A percentile compares a stretch with the other conserved stretches of the same genome.
Conservation (phyloP, 129 eudicot genomes). For the Saussurea involucrata region DNA sequence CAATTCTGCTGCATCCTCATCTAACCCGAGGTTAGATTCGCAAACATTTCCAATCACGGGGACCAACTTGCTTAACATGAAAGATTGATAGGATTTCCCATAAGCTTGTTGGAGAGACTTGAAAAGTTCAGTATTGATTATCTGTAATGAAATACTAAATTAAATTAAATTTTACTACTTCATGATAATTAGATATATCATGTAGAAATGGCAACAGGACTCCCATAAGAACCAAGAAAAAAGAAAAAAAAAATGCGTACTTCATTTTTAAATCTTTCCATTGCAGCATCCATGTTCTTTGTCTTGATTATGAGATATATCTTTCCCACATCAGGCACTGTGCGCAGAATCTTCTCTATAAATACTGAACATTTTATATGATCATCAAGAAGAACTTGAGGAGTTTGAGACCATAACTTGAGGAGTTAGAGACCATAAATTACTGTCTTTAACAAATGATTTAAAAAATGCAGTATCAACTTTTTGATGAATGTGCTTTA, state of each 20-base stretch:
- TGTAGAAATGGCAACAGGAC: neutral
- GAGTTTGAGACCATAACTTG: constrained; percentile 10
- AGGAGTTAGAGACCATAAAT: too few relatives aligned
- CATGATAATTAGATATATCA: constrained; percentile 13
- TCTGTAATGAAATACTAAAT: constrained; percentile 41
- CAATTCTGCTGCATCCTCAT: constrained; percentile 42
- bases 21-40: constrained; percentile 75
- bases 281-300: constrained; percentile 65
- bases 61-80: constrained; percentile 87
- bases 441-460: too few relatives aligned
- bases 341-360: constrained; percentile 82
- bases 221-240: neutral
- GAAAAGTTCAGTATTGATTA: constrained; percentile 76
- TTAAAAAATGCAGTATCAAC: too few relatives aligned
- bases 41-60: constrained; percentile 92
- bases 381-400: neutral
- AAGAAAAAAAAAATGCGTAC: constrained; percentile 34
- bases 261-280: constrained; percentile 72
- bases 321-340: constrained; percentile 84
- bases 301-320: constrained; percentile 91
- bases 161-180: constrained; percentile 23
- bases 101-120: constrained; percentile 69
- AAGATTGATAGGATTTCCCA: constrained; percentile 77
- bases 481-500: too few relatives aligned
- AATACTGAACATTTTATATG: constrained; percentile 45